A percentile compares a stretch with the other conserved stretches of the same genome.
Evolutionary conservation across 2,329 filamentous ascomycete species (phyloP).

Genomic region (Fusarium sp.): DNA sequence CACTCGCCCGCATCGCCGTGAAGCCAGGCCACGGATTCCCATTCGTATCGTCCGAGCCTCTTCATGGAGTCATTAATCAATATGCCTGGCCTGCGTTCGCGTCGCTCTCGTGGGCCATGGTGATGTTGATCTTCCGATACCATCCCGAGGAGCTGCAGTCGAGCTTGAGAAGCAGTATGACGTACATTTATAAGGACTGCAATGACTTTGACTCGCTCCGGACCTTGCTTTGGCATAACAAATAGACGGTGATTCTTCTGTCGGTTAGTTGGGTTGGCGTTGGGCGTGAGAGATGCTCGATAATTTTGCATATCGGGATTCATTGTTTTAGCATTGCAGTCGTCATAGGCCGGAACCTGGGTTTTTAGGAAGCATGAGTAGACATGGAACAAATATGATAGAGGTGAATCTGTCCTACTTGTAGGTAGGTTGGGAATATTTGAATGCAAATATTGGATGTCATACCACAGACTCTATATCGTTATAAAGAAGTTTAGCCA

Average conservation of each 20-base stretch:
- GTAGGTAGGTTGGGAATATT: not conserved
- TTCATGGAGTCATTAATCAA: constrained; percentile 63
- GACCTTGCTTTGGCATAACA: constrained; percentile 88
- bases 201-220: constrained; percentile 88
- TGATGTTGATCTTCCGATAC: constrained; percentile 96
- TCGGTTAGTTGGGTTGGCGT: constrained; percentile 33
- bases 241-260: constrained; percentile 51
- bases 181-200: constrained; percentile 92
- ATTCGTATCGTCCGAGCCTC: constrained; percentile 57
- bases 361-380: constrained; percentile 20
- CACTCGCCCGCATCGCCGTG: constrained; percentile 83
- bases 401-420: not conserved
- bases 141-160: constrained; percentile 91
- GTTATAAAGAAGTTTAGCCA: not conserved
- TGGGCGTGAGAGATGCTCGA: constrained; percentile 9
- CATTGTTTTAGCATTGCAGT: constrained; percentile 7
- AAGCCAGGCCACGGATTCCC: constrained; percentile 67
- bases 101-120: constrained; percentile 86
- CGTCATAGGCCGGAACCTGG: constrained; percentile 3
- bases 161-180: constrained; percentile 94
- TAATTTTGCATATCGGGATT: constrained; percentile 29
- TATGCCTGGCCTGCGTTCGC: constrained; percentile 95
- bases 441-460: not conserved
- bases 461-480: not conserved
- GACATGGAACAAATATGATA: constrained; percentile 20